Evolutionary conservation across 768 basidiomycete genomes (phyloP).

Genomic region (Russula emetica): DNA sequence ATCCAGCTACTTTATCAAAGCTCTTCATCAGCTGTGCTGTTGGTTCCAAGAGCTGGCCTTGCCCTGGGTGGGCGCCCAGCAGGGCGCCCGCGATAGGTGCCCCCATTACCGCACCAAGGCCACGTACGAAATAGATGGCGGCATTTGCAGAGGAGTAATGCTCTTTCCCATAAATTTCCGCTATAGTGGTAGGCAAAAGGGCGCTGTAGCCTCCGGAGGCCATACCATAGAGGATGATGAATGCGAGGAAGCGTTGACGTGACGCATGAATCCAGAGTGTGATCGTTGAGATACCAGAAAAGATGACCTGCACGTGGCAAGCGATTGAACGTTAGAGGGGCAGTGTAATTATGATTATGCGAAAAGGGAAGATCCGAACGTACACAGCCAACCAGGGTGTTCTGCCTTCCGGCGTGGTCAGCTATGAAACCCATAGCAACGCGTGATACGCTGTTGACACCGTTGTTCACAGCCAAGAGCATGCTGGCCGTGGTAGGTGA

Average conservation of each 20-base stretch:
- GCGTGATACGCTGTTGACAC: constrained; percentile 42
- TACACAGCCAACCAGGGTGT: constrained; percentile 42
- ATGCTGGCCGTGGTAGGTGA: constrained; percentile 38
- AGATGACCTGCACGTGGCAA: constrained; percentile 34
- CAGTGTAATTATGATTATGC: too few species aligned
- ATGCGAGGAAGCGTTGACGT: constrained; percentile 39
- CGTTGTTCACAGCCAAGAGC: constrained; percentile 42
- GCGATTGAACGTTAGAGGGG: not conserved
- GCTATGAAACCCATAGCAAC: constrained; percentile 42
- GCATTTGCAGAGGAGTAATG: constrained; percentile 43
- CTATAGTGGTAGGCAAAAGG: constrained; percentile 42
- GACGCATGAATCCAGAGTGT: constrained; percentile 42
- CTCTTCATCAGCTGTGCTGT: constrained; percentile 29
- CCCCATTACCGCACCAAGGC: constrained; percentile 40
- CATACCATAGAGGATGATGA: constrained; percentile 42
- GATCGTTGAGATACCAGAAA: constrained; percentile 40
- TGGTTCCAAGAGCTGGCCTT: not conserved
- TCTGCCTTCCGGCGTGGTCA: constrained; percentile 43
- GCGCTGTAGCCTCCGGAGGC: constrained; percentile 46
- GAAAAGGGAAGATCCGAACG: constrained; percentile 10
- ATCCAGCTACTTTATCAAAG: constrained; percentile 40
- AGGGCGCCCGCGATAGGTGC: constrained; percentile 43
- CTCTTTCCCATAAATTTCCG: constrained; percentile 43
- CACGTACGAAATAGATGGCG: constrained; percentile 42
- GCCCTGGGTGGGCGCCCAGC: constrained; percentile 34